Evolutionary conservation across 1,139 yeast genomes (phyloP).

Genomic region (Candida frijolesensis): DNA sequence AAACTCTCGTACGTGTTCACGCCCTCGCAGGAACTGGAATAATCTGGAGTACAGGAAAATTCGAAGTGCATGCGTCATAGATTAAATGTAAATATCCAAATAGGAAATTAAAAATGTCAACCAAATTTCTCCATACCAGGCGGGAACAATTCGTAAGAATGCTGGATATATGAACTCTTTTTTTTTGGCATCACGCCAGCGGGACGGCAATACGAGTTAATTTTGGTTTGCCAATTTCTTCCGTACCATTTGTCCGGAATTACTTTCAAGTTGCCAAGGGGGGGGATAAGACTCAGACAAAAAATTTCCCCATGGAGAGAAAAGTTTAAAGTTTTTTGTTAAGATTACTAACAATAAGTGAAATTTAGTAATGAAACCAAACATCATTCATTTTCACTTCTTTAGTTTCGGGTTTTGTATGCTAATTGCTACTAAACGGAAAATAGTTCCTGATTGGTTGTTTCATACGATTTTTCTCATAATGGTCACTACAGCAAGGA

Average conservation of each 20-base stretch:
- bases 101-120: background rate
- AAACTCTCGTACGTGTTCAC: too few relatives aligned
- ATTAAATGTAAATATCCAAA: background rate
- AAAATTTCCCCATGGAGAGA: conserved; percentile 1
- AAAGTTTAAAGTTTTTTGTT: background rate
- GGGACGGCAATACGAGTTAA: too few relatives aligned
- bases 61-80: background rate
- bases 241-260: background rate
- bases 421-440: too few relatives aligned
- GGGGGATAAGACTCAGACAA: background rate
- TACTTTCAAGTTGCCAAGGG: background rate
- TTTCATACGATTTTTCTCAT: too few relatives aligned
- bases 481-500: too few relatives aligned
- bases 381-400: background rate
- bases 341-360: background rate
- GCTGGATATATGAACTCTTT: background rate
- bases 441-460: too few relatives aligned
- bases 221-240: too few relatives aligned
- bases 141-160: background rate
- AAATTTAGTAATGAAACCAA: background rate
- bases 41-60: conserved; percentile 1
- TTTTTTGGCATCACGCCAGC: background rate
- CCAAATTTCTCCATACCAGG: background rate
- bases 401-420: background rate
- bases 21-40: background rate